A percentile compares a stretch with the other conserved stretches of the same genome.
phyloP scores from a whole-genome alignment of 805 yeast species.

The Blastobotrys muscicola region DNA sequence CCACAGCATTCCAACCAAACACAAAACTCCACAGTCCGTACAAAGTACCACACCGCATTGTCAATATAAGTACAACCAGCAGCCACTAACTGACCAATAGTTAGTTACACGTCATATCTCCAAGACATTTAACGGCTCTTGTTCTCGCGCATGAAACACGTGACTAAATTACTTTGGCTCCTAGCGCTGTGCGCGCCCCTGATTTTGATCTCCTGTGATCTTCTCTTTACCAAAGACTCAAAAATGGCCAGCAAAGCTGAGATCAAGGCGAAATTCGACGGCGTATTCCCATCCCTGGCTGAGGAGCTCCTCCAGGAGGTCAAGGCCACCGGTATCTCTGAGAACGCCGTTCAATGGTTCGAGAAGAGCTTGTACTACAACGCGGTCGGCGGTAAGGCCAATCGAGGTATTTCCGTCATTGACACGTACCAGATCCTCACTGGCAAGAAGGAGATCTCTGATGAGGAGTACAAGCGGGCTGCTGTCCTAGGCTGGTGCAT shows the following conservation, averaged over 20 bases:
- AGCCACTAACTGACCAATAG: too few species aligned
- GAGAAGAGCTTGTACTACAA: constrained; percentile 62
- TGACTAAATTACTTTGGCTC: too few species aligned
- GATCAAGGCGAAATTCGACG: constrained; percentile 26
- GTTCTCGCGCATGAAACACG: too few species aligned
- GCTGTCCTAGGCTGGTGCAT: constrained; percentile 93
- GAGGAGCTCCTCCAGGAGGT: constrained; percentile 60
- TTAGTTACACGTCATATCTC: too few species aligned
- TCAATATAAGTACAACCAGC: too few species aligned
- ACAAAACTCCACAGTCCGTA: too few species aligned
- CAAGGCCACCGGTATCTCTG: constrained; percentile 66
- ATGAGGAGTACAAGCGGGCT: constrained; percentile 68
- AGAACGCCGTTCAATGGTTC: constrained; percentile 82
- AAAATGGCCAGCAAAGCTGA: neutral
- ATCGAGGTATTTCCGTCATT: constrained; percentile 91
- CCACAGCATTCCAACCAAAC: too few species aligned
- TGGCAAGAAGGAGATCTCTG: constrained; percentile 50
- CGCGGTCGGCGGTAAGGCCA: constrained; percentile 93
- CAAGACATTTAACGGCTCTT: too few species aligned
- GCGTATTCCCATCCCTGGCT: constrained; percentile 68
- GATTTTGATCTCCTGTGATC: too few species aligned
- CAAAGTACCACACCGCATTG: too few species aligned
- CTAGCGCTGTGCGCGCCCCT: too few species aligned
- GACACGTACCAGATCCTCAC: constrained; percentile 83
- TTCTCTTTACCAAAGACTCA: neutral